phyloP scores from a whole-genome alignment of 768 basidiomycete species.

The Mycena galopus region DNA sequence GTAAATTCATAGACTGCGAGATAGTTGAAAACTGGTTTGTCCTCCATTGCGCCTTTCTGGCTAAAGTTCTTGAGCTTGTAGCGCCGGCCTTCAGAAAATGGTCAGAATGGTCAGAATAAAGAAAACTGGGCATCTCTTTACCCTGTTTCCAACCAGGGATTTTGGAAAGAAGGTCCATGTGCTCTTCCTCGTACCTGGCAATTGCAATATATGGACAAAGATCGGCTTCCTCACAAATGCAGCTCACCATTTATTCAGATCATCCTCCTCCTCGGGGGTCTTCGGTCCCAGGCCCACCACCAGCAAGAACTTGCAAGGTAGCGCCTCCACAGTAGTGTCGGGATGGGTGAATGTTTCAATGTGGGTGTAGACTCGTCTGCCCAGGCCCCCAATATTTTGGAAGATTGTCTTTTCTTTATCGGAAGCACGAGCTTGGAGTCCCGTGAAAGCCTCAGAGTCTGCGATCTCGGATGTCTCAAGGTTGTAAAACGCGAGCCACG shows the following conservation, averaged over 20 bases:
- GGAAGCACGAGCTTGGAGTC: slow-evolving; percentile 40
- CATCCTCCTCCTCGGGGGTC: slow-evolving; percentile 42
- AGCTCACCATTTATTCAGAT: slow-evolving; percentile 48
- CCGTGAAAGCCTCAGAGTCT: slow-evolving; percentile 42
- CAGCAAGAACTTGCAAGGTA: slow-evolving; percentile 43
- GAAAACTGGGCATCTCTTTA: too few relatives aligned
- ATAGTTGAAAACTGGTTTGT: slow-evolving; percentile 44
- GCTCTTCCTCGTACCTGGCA: slow-evolving; percentile 50
- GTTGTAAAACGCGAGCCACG: slow-evolving; percentile 48
- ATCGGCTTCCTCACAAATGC: too few relatives aligned
- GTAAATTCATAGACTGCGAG: slow-evolving; percentile 50
- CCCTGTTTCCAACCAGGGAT: slow-evolving; percentile 48
- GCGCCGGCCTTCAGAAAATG: slow-evolving; percentile 44
- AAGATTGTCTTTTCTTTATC: slow-evolving; percentile 45
- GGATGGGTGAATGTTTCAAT: slow-evolving; percentile 38
- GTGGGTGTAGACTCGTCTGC: slow-evolving; percentile 43
- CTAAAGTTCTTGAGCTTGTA: slow-evolving; percentile 44
- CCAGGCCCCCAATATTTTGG: slow-evolving; percentile 40
- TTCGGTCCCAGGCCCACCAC: slow-evolving; percentile 38
- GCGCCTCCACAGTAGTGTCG: slow-evolving; percentile 12
- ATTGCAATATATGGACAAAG: background rate
- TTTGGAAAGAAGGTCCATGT: slow-evolving; percentile 45
- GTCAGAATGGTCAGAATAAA: too few relatives aligned
- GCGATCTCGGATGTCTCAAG: slow-evolving; percentile 41
- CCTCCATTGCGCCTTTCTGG: slow-evolving; percentile 29